Base-by-base conservation (phyloP, 805 yeast species). In the Teunomyces pallodes region DNA sequence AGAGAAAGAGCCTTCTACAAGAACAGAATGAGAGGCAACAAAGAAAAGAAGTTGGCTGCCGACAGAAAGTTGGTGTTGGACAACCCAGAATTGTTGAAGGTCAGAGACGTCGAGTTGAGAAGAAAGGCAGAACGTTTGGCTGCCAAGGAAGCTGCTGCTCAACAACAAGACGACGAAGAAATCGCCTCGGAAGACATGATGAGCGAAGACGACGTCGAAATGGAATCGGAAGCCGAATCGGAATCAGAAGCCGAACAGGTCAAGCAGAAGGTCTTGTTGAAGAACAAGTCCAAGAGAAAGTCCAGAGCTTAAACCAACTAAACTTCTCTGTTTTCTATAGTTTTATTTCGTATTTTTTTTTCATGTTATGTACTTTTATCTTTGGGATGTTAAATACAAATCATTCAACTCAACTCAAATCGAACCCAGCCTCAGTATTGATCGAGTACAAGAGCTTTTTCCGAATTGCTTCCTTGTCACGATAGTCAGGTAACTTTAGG, bases 1-100 rank as follows among this genome's bases (percentile, higher is more conserved):
- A 86, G 99, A 77, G 99, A 94, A 73, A 82, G 96, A 66, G 97
- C 98, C 12, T 94, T 94, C 90, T 94, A 89, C 79, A 92, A 91
- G 90, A 90, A 91, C 77, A 87, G 99, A 83, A 94, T 94, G 99
- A 89, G 87, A 72, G 97, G 97, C 55, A 94, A 94, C 76, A 87
- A 84, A 72, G 97, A 87, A 58, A 82, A 83, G 69, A 87, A 87
- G 69, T 77, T 90, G 63, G 89, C 84, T 47, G 77, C 86, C 49
- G 99, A 94, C 73, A 84, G 83, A 74, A 89, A 89, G 72, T 79
- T 94, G 65, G 94, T 94, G 43, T 96, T 85, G 65, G 75, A 81
- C 49, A 82, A 94, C 74, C 96, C 96, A 58, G 96, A 87, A 66
- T 76, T 92, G 66, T 79, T 94, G 73, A 87, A 82, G 70, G 83